Evolutionary conservation across 1,284 basidiomycete genomes (phyloP), one percentile per base, ranked within the genome.

Genomic region (Vanrija sp.): DNA sequence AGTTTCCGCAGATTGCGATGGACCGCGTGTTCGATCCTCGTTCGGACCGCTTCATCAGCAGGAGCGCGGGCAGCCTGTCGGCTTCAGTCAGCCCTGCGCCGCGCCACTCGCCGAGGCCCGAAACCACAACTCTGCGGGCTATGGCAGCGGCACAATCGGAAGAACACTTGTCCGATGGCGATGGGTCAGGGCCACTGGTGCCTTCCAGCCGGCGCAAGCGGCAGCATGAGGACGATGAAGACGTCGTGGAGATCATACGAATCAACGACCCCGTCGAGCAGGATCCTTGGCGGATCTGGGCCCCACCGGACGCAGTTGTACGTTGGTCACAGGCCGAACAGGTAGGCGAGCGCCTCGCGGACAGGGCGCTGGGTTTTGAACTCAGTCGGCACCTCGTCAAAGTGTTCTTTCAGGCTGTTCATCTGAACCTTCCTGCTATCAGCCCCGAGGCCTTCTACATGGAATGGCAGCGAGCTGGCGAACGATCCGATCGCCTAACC

Each of bases 401-500:
- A 38, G 49, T 61, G 10, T 72, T 63, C 58, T 71, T 72, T 50
- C 59, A 68, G 26, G 62, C 66, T 5, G 68, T 71, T 14, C 68
- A 72, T 46, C 49, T 63, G 7, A 65, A 65, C 0, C 60, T 68
- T 34, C 71, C 71, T 61, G 62, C 64, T 8, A 51, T 72, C n/a
- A 67, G 60, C 49, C 69, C 71, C 1, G 69, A 71, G 46, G 48
- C 58, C 4, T 72, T 72, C 57, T 71, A 66, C 51, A 38, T 66
- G 26, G 68, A 67, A 44, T 72, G 71, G 71, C 46, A 60, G 6
- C 43, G 62, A 29, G 67, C 68, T 15, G 71, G 66, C 9, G 62
- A 69, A 48, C 51, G 65, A 7, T 65, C 66, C 10, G 69, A 72
- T 47, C 47, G 63, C 14, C 66, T 72, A 65, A 53, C 51, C 0